Evolutionary conservation across 148 eudicot genomes (phyloP), one percentile per base, ranked within the genome.

Genomic region (Fagopyrum tataricum): DNA sequence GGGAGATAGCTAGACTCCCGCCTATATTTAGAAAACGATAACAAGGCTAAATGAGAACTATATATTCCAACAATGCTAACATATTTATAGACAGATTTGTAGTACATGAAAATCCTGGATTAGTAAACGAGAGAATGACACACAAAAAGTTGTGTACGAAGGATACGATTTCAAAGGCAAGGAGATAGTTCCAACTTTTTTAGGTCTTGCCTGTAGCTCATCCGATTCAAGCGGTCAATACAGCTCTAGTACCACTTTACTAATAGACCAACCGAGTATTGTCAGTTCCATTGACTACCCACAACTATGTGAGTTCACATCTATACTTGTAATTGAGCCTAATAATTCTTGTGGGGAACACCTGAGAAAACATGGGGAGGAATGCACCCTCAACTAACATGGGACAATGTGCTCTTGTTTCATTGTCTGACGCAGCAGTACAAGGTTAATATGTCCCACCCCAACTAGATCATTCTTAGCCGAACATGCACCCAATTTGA

Each of bases 321-420:
- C 49, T 17, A 42, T 17, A 3, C 24, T 18, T 70, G 31, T 43
- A n/a, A 70, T 70, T 70, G 72, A 42, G 37, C 72, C 18, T 42
- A 70, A 70, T 70, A 70, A 70, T 70, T 39, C 37, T 66, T 42
- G 72, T 70, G 52, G 72, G 72, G 72, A 46, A 21, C 72, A 70
- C 72, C 72, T 70, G 51, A 70, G 72, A 44, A 44, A 17, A 70
- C 31, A 10, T 70, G 52, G 51, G n/a, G 23, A 70, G 72, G 69
- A 64, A 31, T 64, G 18, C 51, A 20, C 49, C 48, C n/a, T 46
- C 48, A 70, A 70, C 51, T 44, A 46, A 70, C 72, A 70, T 70
- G 72, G 72, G 72, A 43, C 72, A 42, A 42, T 70, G 72, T 70
- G 72, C 52, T 70, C 49, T 31, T 46, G 51, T 31, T 70, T 44